phyloP scores from a whole-genome alignment of 2,329 filamentous ascomycete genomes.

The Fusarium protoensiforme region DNA sequence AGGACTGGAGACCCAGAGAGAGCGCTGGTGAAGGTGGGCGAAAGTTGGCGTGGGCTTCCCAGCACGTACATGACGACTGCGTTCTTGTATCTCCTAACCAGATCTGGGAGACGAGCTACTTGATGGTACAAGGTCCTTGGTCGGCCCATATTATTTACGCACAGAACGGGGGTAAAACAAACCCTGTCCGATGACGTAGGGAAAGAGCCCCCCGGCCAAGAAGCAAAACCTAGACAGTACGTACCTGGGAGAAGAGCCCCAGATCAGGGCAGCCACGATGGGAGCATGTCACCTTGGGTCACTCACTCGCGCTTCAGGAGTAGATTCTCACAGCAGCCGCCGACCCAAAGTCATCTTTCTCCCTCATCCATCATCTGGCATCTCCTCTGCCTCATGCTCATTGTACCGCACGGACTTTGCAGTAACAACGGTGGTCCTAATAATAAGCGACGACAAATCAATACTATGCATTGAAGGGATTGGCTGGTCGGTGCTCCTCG shows the following conservation, averaged over 20 bases:
- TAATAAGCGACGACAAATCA: constrained; percentile 29
- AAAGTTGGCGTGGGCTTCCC: constrained; percentile 35
- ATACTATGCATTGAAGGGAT: constrained; percentile 33
- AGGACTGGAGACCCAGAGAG: constrained; percentile 32
- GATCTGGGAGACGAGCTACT: background rate
- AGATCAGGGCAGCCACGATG: constrained; percentile 10
- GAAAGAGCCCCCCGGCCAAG: constrained; percentile 28
- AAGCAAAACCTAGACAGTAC: constrained; percentile 26
- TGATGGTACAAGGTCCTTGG: constrained; percentile 3
- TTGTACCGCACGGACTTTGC: constrained; percentile 15
- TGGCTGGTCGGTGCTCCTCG: constrained; percentile 35
- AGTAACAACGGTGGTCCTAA: constrained; percentile 17
- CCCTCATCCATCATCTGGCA: background rate
- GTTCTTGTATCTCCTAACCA: background rate
- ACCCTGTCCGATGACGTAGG: constrained; percentile 43
- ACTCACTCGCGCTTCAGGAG: background rate
- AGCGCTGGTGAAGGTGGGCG: constrained; percentile 33
- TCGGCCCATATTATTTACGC: constrained; percentile 25
- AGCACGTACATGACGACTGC: constrained; percentile 16
- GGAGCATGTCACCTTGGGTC: constrained; percentile 4
- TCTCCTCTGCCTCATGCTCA: background rate
- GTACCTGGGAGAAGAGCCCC: constrained; percentile 5
- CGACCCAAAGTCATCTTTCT: background rate
- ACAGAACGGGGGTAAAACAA: constrained; percentile 23
- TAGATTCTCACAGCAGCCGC: background rate